Conservation (phyloP, 257 asterid species). For the Coffea eugenioides region DNA sequence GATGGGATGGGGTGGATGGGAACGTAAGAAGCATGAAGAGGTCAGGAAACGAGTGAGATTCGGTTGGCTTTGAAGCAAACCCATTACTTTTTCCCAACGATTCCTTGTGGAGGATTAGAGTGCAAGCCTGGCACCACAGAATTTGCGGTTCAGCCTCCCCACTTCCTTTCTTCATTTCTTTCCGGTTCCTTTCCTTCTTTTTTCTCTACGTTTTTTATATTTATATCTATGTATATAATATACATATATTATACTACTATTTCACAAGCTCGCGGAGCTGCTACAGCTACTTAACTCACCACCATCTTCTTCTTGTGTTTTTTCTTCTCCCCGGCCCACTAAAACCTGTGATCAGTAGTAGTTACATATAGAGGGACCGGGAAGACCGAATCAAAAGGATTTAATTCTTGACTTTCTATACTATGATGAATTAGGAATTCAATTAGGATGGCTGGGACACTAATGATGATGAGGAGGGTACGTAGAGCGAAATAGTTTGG, state of each 20-base stretch:
- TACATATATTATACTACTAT: too few relatives aligned
- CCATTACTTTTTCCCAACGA: constrained; percentile 63
- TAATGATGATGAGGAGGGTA: neutral
- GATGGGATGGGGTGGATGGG: neutral
- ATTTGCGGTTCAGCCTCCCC: constrained; percentile 55
- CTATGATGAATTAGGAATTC: neutral
- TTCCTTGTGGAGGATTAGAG: constrained; percentile 85
- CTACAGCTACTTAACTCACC: too few relatives aligned
- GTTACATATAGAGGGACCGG: neutral
- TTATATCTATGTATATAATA: neutral
- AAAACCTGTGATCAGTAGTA: neutral
- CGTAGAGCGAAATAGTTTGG: neutral
- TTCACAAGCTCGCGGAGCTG: too few relatives aligned
- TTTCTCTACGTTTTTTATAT: too few relatives aligned
- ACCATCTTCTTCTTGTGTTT: too few relatives aligned
- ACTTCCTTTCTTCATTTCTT: constrained; percentile 15
- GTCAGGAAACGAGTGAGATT: constrained; percentile 49
- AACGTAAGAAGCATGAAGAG: constrained; percentile 30
- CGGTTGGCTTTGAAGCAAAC: constrained; percentile 96
- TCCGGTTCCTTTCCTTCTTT: neutral
- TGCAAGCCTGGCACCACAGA: constrained; percentile 97
- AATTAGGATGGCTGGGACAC: neutral
- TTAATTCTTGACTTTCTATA: neutral
- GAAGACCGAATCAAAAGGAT: neutral
- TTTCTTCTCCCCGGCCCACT: neutral